These are phyloP conservation scores for Spiraea crenata DNA, from an alignment of 331 rosid genomes.

Conservation along the genomic window DNA sequence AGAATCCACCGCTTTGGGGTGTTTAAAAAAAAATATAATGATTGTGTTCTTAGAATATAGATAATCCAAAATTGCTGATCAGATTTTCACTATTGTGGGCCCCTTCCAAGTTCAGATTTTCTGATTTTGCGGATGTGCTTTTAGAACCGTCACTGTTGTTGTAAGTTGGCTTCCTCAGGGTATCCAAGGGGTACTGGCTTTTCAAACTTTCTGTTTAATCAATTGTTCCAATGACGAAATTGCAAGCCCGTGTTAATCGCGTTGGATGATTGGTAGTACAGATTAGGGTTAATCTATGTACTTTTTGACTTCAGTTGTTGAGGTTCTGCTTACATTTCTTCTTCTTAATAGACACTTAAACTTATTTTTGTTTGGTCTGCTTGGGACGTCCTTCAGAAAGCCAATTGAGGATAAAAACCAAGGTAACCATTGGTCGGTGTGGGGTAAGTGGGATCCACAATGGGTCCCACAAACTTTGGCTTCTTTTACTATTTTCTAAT, in stretches of 20 bases:
- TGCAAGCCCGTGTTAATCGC: too few relatives aligned
- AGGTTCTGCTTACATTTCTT: not conserved
- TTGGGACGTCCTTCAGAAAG: not conserved
- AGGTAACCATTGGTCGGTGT: not conserved
- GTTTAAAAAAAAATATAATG: slow-evolving; percentile 27
- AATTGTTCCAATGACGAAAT: too few relatives aligned
- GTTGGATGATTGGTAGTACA: too few relatives aligned
- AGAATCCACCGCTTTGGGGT: slow-evolving; percentile 1
- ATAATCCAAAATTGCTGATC: slow-evolving; percentile 26
- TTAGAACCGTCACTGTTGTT: slow-evolving; percentile 13
- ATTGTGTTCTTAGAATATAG: slow-evolving; percentile 6
- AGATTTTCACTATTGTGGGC: slow-evolving; percentile 38
- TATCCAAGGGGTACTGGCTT: slow-evolving; percentile 38
- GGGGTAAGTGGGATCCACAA: not conserved
- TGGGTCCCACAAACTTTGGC: not conserved
- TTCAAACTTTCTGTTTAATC: not conserved
- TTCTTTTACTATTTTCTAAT: not conserved
- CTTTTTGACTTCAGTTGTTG: not conserved
- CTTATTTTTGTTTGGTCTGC: not conserved
- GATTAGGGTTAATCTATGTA: too few relatives aligned
- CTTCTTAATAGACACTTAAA: not conserved
- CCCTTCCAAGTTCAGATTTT: slow-evolving; percentile 18
- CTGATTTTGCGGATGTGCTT: slow-evolving; percentile 16
- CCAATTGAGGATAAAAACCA: not conserved
- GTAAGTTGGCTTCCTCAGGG: slow-evolving; percentile 31